Percentiles rank a stretch among this genome's conserved stretches.
phyloP scores from a whole-genome alignment of 2,329 filamentous ascomycete genomes.

The Ceratocystis papillata region DNA sequence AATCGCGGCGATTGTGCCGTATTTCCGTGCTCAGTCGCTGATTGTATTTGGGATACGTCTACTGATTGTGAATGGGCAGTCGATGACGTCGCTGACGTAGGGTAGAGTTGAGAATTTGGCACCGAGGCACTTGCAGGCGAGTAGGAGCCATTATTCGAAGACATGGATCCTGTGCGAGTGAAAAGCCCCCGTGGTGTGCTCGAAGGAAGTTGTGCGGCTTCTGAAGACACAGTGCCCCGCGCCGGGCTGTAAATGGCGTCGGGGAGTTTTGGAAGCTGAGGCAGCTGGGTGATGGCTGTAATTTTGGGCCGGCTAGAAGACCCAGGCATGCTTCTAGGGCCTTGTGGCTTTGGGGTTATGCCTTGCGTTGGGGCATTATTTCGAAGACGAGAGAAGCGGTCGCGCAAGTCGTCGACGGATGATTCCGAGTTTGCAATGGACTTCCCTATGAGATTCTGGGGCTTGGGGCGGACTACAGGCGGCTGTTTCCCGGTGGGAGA shows the following conservation, averaged over 20 bases:
- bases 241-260: slow-evolving; percentile 71
- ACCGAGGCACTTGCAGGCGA: background rate
- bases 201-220: slow-evolving; percentile 53
- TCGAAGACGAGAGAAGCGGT: slow-evolving; percentile 49
- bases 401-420: slow-evolving; percentile 39
- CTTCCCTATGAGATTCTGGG: slow-evolving; percentile 8
- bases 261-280: slow-evolving; percentile 56
- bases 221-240: slow-evolving; percentile 56
- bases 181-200: slow-evolving; percentile 55
- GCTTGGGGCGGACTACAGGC: slow-evolving; percentile 15
- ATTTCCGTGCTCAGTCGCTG: background rate
- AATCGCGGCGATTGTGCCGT: background rate
- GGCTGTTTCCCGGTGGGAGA: slow-evolving; percentile 1
- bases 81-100: background rate
- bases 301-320: slow-evolving; percentile 36
- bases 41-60: background rate
- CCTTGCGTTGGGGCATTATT: slow-evolving; percentile 32
- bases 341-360: slow-evolving; percentile 42
- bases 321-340: slow-evolving; percentile 45
- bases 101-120: slow-evolving; percentile 1
- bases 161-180: slow-evolving; percentile 45
- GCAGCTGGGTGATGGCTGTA: slow-evolving; percentile 42
- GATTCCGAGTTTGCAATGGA: slow-evolving; percentile 31
- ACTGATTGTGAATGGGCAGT: background rate
- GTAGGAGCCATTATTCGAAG: slow-evolving; percentile 19